A percentile compares a stretch with the other conserved stretches of the same genome.
phyloP scores from a whole-genome alignment of 192 early-diverging fungal genomes.

The Backusella mclennaniae region DNA sequence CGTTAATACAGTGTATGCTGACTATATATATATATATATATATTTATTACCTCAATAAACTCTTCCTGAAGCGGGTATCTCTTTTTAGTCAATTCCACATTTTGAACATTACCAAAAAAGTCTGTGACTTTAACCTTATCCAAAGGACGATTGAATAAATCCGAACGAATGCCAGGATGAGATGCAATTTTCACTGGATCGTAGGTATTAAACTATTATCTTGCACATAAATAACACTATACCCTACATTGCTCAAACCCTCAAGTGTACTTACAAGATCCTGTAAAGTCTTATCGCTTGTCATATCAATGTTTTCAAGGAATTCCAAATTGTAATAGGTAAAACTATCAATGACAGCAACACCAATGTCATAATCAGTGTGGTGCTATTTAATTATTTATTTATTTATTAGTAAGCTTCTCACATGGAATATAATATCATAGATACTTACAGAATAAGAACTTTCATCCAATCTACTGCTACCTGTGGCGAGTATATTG shows the following conservation, averaged over 20 bases:
- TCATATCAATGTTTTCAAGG: conserved; percentile 82
- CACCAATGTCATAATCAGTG: conserved; percentile 89
- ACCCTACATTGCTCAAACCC: background rate
- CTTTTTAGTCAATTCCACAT: conserved; percentile 74
- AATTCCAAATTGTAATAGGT: conserved; percentile 96
- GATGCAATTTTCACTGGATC: conserved; percentile 73
- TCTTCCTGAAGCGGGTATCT: conserved; percentile 28
- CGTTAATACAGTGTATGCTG: background rate
- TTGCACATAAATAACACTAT: background rate
- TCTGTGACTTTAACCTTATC: conserved; percentile 86
- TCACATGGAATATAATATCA: background rate
- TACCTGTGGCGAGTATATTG: conserved; percentile 91
- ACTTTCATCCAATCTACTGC: conserved; percentile 81
- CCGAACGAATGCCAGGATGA: conserved; percentile 80
- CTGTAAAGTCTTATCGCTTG: conserved; percentile 70
- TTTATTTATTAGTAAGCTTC: background rate
- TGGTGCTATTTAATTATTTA: conserved; percentile 56
- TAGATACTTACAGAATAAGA: conserved; percentile 75
- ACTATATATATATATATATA: background rate
- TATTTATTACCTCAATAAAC: background rate
- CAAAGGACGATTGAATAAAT: conserved; percentile 77
- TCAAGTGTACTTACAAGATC: conserved; percentile 56
- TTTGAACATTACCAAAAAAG: conserved; percentile 96
- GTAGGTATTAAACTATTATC: conserved; percentile 75
- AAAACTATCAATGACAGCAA: conserved; percentile 96